Evolutionary conservation across 148 eudicot species (phyloP).

Genomic region (Nepenthes gracilis): DNA sequence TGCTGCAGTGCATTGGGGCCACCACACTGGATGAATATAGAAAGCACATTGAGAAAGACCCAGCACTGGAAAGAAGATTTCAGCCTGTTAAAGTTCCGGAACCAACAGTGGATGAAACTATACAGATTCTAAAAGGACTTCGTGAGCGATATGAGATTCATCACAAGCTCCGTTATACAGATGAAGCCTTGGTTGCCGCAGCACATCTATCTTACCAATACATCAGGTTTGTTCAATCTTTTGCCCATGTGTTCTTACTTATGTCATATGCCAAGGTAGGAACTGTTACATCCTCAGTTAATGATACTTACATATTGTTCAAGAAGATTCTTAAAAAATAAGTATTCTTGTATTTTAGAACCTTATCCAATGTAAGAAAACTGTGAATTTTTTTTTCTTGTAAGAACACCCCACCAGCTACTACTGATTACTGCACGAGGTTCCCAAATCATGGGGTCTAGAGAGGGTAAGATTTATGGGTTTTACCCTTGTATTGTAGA

Average conservation of each 20-base stretch:
- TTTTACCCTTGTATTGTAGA: no score
- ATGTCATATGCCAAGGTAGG: background rate
- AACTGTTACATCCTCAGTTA: background rate
- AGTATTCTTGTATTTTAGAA: no score
- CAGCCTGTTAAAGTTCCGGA: conserved; percentile 96
- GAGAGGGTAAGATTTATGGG: no score
- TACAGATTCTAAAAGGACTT: conserved; percentile 79
- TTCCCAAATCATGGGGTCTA: no score
- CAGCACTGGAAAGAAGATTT: conserved; percentile 89
- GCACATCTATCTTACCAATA: conserved; percentile 14
- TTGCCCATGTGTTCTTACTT: no score
- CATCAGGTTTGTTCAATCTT: conserved; percentile 4
- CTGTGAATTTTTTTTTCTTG: no score
- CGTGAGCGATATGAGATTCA: conserved; percentile 81
- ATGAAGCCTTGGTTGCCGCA: conserved; percentile 14
- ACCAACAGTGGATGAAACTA: conserved; percentile 84
- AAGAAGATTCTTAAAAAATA: no score
- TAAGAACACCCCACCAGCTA: no score
- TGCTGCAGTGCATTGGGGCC: conserved; percentile 80
- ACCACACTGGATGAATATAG: conserved; percentile 95
- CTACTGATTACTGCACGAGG: no score
- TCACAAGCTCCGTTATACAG: conserved; percentile 12
- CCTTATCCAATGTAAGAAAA: no score
- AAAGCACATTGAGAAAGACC: conserved; percentile 92
- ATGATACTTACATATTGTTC: background rate